A percentile compares a stretch with the other conserved stretches of the same genome.
Conservation (phyloP, 805 yeast species). For the Geotrichum ghanense region DNA sequence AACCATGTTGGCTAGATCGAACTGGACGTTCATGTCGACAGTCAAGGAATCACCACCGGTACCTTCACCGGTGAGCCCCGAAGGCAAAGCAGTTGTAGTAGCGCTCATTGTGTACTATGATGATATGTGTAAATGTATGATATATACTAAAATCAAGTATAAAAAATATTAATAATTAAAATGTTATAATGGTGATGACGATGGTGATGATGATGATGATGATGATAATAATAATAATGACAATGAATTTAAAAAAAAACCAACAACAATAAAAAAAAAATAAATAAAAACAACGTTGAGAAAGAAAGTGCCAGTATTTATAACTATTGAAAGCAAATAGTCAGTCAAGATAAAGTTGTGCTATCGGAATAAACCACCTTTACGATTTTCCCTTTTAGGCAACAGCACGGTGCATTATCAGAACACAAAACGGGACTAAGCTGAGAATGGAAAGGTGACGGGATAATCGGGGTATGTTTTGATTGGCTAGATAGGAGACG, state of each 20-base stretch:
- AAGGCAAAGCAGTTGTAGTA: slow-evolving; percentile 1
- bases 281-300: no score
- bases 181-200: no score
- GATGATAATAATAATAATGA: no score
- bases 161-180: no score
- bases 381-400: neutral
- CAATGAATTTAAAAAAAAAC: no score
- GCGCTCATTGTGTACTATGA: neutral
- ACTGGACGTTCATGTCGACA: slow-evolving; percentile 59
- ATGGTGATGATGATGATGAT: no score
- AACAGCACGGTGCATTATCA: neutral
- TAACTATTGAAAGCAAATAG: neutral
- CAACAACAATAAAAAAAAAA: no score
- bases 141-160: no score
- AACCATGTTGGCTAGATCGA: slow-evolving; percentile 65
- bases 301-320: no score
- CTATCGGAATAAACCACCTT: neutral
- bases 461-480: neutral
- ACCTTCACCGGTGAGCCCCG: slow-evolving; percentile 2
- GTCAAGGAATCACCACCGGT: slow-evolving; percentile 76
- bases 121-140: no score
- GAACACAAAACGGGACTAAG: no score
- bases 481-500: slow-evolving; percentile 1
- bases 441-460: neutral
- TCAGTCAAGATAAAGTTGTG: neutral